These are phyloP conservation scores for Aotearoamyces nothofagi DNA, from an alignment of 2,329 filamentous ascomycete genomes.

Conservation along the genomic window DNA sequence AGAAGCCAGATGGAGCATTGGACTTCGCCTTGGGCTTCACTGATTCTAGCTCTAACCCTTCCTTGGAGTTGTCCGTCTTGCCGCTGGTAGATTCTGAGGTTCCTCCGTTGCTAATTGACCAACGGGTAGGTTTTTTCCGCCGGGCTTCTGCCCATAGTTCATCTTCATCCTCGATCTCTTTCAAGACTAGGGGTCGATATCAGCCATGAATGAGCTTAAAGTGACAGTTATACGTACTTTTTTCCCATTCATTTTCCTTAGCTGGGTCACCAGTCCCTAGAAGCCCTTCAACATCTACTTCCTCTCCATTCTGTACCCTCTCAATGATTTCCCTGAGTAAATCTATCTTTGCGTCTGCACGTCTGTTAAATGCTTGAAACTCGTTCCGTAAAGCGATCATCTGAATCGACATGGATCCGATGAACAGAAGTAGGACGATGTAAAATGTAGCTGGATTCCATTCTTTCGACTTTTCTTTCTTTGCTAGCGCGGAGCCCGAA, in stretches of 20 bases:
- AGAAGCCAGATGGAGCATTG: no score
- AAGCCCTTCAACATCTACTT: slow-evolving; percentile 71
- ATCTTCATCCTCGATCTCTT: slow-evolving; percentile 51
- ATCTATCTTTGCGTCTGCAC: slow-evolving; percentile 65
- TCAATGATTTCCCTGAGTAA: slow-evolving; percentile 63
- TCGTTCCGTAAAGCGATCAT: slow-evolving; percentile 72
- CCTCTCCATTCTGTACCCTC: slow-evolving; percentile 53
- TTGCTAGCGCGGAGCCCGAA: slow-evolving; percentile 21
- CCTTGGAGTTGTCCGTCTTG: neutral
- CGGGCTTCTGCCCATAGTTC: slow-evolving; percentile 20
- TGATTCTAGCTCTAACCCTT: no score
- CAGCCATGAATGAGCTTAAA: slow-evolving; percentile 1
- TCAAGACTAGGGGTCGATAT: slow-evolving; percentile 32
- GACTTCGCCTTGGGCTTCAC: neutral
- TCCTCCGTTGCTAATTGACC: neutral
- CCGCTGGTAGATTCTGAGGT: neutral
- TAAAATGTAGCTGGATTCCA: slow-evolving; percentile 77
- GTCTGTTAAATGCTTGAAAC: slow-evolving; percentile 54
- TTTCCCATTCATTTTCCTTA: slow-evolving; percentile 77
- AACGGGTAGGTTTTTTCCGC: neutral
- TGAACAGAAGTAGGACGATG: slow-evolving; percentile 68
- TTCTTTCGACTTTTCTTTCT: slow-evolving; percentile 36
- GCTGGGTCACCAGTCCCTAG: slow-evolving; percentile 64
- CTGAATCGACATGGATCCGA: slow-evolving; percentile 92
- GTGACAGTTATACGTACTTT: slow-evolving; percentile 36